Conservation (phyloP, 108 stramenopile genomes). For the Skeletonema tropicum region DNA sequence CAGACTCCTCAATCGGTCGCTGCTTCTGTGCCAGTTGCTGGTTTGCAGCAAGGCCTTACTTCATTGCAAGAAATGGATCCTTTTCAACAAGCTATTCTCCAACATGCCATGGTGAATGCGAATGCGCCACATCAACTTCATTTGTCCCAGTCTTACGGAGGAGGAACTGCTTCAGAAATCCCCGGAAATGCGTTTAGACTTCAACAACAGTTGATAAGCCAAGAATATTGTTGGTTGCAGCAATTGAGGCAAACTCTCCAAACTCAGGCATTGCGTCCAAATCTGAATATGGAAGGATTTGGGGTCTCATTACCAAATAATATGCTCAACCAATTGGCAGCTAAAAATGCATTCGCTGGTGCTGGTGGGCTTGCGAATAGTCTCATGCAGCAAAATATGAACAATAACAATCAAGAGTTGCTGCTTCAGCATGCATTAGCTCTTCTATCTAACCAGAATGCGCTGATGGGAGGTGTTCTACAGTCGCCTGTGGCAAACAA, state of each 20-base stretch:
- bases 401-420: constrained; percentile 1
- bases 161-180: neutral
- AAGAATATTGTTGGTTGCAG: neutral
- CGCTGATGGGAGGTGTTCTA: neutral
- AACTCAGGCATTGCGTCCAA: neutral
- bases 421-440: neutral
- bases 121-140: neutral
- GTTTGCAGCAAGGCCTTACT: neutral
- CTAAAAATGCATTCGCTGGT: neutral
- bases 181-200: neutral
- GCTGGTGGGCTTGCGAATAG: neutral
- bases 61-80: neutral
- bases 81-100: constrained; percentile 1
- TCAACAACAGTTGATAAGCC: neutral
- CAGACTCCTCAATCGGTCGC: neutral
- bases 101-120: neutral
- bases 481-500: neutral
- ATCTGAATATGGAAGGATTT: neutral
- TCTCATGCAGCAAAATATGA: constrained; percentile 4
- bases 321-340: neutral
- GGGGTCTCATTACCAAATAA: neutral
- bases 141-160: neutral
- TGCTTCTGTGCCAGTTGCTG: neutral
- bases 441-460: neutral
- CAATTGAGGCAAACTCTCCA: neutral